Percentiles rank a stretch among this genome's conserved stretches.
phyloP scores from a whole-genome alignment of 495 filamentous ascomycete species.

The Tuber calosporum region DNA sequence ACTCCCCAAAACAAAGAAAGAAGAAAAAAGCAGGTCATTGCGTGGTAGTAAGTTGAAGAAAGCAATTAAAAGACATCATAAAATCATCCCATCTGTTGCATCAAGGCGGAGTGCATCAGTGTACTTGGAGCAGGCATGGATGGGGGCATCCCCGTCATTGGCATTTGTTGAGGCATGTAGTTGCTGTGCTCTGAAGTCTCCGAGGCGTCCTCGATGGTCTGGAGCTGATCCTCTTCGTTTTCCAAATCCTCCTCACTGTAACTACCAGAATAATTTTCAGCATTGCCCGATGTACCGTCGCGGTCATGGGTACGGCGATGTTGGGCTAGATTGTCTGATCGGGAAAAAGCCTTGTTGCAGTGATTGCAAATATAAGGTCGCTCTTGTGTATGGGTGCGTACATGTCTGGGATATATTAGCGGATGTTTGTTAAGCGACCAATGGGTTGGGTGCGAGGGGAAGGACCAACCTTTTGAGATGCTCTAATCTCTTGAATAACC shows the following conservation, averaged over 20 bases:
- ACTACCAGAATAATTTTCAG: conserved; percentile 33
- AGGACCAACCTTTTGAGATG: conserved; percentile 90
- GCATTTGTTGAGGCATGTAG: conserved; percentile 46
- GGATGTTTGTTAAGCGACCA: conserved; percentile 54
- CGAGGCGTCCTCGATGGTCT: conserved; percentile 56
- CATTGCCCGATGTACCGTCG: conserved; percentile 45
- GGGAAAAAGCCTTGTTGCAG: conserved; percentile 97
- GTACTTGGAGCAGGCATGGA: conserved; percentile 48
- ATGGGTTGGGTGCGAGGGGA: conserved; percentile 46
- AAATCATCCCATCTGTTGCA: conserved; percentile 42
- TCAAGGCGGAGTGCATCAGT: conserved; percentile 45
- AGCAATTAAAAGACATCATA: conserved; percentile 31
- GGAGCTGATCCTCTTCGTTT: conserved; percentile 50
- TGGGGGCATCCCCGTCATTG: conserved; percentile 45
- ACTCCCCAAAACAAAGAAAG: conserved; percentile 2
- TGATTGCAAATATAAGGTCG: conserved; percentile 93
- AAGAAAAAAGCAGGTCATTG: conserved; percentile 18
- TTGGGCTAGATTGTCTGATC: conserved; percentile 98
- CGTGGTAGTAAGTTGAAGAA: conserved; percentile 7
- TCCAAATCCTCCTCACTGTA: conserved; percentile 44
- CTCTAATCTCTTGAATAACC: conserved; percentile 97
- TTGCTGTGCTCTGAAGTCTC: conserved; percentile 39
- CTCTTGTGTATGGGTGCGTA: conserved; percentile 98
- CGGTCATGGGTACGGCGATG: conserved; percentile 94
- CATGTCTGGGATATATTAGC: conserved; percentile 66